A percentile compares a stretch with the other conserved stretches of the same genome.
phyloP scores from a whole-genome alignment of 2,329 filamentous ascomycete genomes.

The Curvularia sp. region DNA sequence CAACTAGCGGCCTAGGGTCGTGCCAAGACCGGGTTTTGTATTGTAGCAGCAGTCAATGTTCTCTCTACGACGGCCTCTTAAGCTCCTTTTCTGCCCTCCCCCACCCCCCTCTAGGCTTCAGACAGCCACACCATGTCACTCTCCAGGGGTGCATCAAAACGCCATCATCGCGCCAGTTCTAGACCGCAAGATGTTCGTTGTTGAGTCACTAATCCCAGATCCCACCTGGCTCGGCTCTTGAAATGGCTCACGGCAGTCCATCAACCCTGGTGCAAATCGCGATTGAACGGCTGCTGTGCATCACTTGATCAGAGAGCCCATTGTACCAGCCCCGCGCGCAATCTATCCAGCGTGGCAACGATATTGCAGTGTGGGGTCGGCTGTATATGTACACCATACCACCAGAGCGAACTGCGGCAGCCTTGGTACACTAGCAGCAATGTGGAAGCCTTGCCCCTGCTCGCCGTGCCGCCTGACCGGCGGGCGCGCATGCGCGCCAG shows the following conservation, averaged over 20 bases:
- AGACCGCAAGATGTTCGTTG: constrained; percentile 5
- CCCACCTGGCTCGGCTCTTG: constrained; percentile 25
- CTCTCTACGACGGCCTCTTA: neutral
- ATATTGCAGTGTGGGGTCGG: constrained; percentile 31
- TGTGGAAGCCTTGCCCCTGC: constrained; percentile 2
- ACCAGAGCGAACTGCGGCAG: constrained; percentile 6
- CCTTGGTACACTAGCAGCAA: constrained; percentile 2
- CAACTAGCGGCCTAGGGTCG: neutral
- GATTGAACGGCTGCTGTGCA: constrained; percentile 5
- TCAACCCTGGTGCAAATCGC: constrained; percentile 14
- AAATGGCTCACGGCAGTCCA: constrained; percentile 22
- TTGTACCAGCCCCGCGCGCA: constrained; percentile 18
- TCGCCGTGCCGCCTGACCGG: constrained; percentile 12
- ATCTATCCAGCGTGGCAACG: constrained; percentile 31
- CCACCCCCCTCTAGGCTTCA: neutral
- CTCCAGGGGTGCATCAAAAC: neutral
- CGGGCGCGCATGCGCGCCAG: constrained; percentile 2
- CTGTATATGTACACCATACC: constrained; percentile 20
- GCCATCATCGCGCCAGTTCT: neutral
- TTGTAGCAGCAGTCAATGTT: neutral
- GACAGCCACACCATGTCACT: neutral
- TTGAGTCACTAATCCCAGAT: constrained; percentile 7
- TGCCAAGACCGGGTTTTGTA: neutral
- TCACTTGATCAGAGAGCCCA: constrained; percentile 27
- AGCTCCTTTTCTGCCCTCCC: neutral